These are phyloP conservation scores for Beauveria brongniartii DNA, from an alignment of 2,329 filamentous ascomycete species.

Conservation along the genomic window DNA sequence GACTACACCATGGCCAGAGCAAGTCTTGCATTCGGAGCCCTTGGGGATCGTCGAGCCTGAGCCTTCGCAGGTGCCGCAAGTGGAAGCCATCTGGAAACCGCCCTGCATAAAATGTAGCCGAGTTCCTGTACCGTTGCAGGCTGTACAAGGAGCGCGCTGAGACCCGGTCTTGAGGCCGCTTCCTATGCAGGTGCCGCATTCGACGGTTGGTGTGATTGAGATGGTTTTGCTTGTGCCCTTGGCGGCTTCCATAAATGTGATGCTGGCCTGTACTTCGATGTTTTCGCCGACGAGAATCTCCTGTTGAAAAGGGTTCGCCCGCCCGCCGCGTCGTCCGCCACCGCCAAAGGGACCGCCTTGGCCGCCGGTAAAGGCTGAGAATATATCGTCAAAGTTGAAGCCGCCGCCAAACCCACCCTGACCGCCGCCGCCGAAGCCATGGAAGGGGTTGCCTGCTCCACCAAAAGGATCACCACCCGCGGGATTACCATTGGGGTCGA, in stretches of 20 bases:
- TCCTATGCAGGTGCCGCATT: conserved; percentile 77
- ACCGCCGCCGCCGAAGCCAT: conserved; percentile 47
- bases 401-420: conserved; percentile 68
- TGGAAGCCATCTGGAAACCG: conserved; percentile 92
- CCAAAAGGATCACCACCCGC: conserved; percentile 53
- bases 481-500: conserved; percentile 65
- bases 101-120: conserved; percentile 83
- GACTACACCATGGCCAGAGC: conserved; percentile 74
- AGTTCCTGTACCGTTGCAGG: conserved; percentile 79
- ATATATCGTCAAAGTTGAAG: conserved; percentile 95
- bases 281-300: conserved; percentile 89
- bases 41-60: conserved; percentile 67
- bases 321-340: conserved; percentile 42
- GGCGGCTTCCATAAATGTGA: conserved; percentile 93
- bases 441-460: conserved; percentile 57
- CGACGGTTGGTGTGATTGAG: conserved; percentile 68
- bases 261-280: conserved; percentile 87
- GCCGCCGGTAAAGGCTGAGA: conserved; percentile 69
- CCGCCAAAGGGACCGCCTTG: conserved; percentile 46
- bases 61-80: conserved; percentile 74
- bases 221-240: conserved; percentile 89
- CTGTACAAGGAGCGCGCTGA: conserved; percentile 63
- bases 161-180: conserved; percentile 77
- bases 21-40: conserved; percentile 73
- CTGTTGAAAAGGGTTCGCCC: conserved; percentile 59